Evolutionary conservation across 108 stramenopile species (phyloP).

Genomic region (Cyclotella baltica): DNA sequence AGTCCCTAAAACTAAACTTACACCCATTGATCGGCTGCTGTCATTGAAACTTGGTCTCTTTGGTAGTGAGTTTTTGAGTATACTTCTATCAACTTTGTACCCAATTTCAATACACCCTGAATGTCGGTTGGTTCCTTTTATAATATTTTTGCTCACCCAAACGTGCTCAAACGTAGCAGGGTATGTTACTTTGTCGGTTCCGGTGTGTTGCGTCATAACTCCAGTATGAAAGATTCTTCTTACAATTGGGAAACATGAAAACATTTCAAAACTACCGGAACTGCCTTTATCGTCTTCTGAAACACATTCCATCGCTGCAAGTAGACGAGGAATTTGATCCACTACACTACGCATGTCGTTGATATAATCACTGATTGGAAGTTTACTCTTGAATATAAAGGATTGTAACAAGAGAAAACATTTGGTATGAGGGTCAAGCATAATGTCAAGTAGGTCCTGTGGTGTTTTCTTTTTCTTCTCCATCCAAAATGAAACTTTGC

Average conservation of each 20-base stretch:
- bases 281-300: constrained; percentile 65
- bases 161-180: constrained; percentile 22
- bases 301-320: constrained; percentile 96
- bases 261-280: constrained; percentile 68
- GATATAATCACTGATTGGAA: constrained; percentile 97
- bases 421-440: constrained; percentile 92
- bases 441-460: constrained; percentile 63
- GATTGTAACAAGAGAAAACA: constrained; percentile 94
- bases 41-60: constrained; percentile 13
- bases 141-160: constrained; percentile 10
- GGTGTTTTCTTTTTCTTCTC: constrained; percentile 34
- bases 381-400: constrained; percentile 73
- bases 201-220: constrained; percentile 4
- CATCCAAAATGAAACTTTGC: constrained; percentile 46
- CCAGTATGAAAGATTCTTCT: constrained; percentile 42
- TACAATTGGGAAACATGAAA: constrained; percentile 44
- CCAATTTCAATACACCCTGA: constrained; percentile 3
- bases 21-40: neutral
- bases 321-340: constrained; percentile 94
- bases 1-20: constrained; percentile 21
- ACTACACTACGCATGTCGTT: constrained; percentile 96
- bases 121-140: neutral
- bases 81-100: neutral
- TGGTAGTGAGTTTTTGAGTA: neutral
- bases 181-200: neutral